A percentile compares a stretch with the other conserved stretches of the same genome.
These are phyloP conservation scores for Atalantia buxifolia DNA, from an alignment of 345 rosid genomes.

Conservation along the genomic window DNA sequence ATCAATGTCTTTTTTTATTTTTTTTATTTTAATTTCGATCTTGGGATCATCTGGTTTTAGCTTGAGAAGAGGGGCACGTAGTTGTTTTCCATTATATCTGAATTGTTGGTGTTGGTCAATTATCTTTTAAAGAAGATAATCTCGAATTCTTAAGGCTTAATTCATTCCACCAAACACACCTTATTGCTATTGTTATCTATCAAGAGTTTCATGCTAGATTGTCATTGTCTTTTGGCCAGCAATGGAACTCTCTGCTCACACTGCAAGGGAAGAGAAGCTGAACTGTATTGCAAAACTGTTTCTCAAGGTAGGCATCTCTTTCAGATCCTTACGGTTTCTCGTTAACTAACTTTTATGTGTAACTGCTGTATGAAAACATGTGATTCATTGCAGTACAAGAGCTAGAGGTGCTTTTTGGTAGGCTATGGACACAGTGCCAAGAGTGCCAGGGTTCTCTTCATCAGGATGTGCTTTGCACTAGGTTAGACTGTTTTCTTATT, in stretches of 20 bases:
- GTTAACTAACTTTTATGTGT: not conserved
- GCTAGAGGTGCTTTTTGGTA: conserved; percentile 80
- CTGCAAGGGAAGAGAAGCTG: conserved; percentile 97
- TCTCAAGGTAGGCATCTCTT: conserved; percentile 57
- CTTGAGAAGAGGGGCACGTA: not conserved
- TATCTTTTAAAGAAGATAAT: not conserved
- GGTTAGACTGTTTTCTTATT: conserved; percentile 38
- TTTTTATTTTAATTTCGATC: not conserved
- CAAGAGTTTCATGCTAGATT: conserved; percentile 6
- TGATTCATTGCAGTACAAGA: conserved; percentile 65
- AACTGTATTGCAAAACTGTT: conserved; percentile 81
- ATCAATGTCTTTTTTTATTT: not conserved
- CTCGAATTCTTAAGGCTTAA: not conserved
- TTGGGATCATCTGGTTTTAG: not conserved
- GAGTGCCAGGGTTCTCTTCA: conserved; percentile 99
- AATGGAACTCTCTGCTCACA: conserved; percentile 67
- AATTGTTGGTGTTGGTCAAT: not conserved
- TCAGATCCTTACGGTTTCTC: not conserved
- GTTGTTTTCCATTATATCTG: no score
- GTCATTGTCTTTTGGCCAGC: conserved; percentile 34
- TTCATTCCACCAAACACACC: not conserved
- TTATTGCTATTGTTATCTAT: not conserved
- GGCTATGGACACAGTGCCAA: conserved; percentile 95
- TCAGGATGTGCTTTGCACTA: conserved; percentile 96
- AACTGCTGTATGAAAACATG: not conserved